Base-by-base conservation (phyloP, 163 green algal species). In the Scenedesmus sp. region DNA sequence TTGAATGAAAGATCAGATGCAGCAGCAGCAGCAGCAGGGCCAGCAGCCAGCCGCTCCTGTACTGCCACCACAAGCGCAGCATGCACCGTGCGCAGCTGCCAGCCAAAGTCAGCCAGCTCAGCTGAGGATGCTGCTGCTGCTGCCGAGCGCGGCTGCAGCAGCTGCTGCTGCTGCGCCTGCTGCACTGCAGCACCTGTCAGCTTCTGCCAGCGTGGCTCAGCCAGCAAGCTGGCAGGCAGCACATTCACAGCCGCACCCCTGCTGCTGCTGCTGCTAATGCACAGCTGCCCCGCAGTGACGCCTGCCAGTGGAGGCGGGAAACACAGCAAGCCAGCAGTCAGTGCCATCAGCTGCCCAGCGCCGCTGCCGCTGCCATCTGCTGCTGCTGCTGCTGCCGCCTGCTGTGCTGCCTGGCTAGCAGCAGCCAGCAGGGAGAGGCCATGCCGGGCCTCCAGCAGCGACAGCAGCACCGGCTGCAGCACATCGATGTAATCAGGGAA, bases 401-500 rank as follows among this genome's bases (percentile, higher is more conserved):
- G 82, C 34, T 85, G 82, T 18, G 90, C 90, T 57, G 90, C 90
- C 77, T 84, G 26, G 56, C 82, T 91, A 9, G 59, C 90, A 0
- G 82, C 92, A 0, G 73, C 67, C 86, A 98, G 86, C 88, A 99
- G 89, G 4, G 93, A 89, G 18, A 99, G 77, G n/a, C 98, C 98
- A 59, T 96, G 95, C 66, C 94, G 90, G 26, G 98, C 79, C 90
- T 94, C 97, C 34, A 95, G 86, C 46, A 98, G 92, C 6, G 97
- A 97, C 88, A 99, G 94, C 84, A 96, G 93, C 26, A 99, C 89
- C 5, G 98, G 98, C 94, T 98, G 96, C 23, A 97, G 59, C 10
- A 99, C 82, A 90, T 99, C 98, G 5, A 92, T 64, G 90, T 99
- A 99, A 3, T 91, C 85, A 0, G 93, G 90, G 88, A 96, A 98